Evolutionary conservation across 2,329 filamentous ascomycete genomes (phyloP).

Genomic region (Knufia fluminis): DNA sequence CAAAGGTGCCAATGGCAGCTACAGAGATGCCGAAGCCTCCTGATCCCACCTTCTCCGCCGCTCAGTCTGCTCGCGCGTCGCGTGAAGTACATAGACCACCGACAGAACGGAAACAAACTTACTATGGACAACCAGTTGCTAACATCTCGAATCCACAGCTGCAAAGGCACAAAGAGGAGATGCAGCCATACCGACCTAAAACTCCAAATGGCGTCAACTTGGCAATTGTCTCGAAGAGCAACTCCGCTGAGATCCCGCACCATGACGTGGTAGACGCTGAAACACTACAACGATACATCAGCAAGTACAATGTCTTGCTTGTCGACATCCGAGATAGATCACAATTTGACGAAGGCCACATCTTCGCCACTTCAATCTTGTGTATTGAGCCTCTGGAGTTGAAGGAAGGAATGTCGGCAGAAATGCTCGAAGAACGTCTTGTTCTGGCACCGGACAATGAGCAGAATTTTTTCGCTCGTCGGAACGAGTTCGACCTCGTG

Average conservation of each 20-base stretch:
- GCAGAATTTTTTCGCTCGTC: conserved; percentile 60
- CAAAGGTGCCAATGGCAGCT: conserved; percentile 33
- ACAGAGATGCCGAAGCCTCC: conserved; percentile 38
- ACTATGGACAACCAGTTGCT: conserved; percentile 29
- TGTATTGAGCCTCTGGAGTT: conserved; percentile 80
- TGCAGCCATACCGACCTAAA: conserved; percentile 32
- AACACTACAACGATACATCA: conserved; percentile 62
- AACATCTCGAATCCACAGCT: conserved; percentile 28
- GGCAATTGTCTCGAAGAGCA: conserved; percentile 32
- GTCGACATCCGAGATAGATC: conserved; percentile 77
- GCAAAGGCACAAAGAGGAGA: conserved; percentile 31
- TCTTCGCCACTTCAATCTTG: conserved; percentile 72
- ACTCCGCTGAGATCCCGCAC: conserved; percentile 42
- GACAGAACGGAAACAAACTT: conserved; percentile 20
- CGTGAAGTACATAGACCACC: conserved; percentile 33
- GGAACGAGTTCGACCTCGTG: conserved; percentile 71
- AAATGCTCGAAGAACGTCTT: conserved; percentile 47
- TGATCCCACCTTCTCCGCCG: conserved; percentile 39
- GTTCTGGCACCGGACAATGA: conserved; percentile 49
- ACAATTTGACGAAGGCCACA: conserved; percentile 80
- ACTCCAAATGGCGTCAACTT: conserved; percentile 35
- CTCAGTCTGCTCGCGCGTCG: conserved; percentile 32
- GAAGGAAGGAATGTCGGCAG: conserved; percentile 57
- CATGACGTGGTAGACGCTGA: conserved; percentile 57
- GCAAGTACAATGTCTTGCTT: conserved; percentile 58